Percentiles rank a stretch among this genome's conserved stretches.
Conservation (phyloP, 768 basidiomycete species). For the Mycena pura region DNA sequence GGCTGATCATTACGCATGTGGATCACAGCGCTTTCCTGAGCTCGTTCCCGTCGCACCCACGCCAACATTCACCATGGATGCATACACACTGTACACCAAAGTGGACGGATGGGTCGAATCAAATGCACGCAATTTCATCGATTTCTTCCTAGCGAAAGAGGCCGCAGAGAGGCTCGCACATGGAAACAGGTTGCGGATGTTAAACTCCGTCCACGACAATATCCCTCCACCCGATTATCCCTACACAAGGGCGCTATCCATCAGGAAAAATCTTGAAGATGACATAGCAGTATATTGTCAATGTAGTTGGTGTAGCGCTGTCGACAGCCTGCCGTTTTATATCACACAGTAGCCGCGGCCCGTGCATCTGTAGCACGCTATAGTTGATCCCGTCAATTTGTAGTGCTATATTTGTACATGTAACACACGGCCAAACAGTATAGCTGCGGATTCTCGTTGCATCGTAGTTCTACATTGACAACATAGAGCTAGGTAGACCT, state of each 20-base stretch:
- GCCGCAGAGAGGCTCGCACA: not conserved
- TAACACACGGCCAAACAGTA: no score
- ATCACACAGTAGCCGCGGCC: no score
- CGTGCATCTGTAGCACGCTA: no score
- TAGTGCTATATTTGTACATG: no score
- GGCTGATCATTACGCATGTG: conserved; percentile 9
- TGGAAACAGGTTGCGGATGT: not conserved
- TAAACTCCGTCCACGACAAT: not conserved
- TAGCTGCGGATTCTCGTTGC: no score
- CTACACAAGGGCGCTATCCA: not conserved
- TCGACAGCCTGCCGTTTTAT: no score
- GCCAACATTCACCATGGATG: conserved; percentile 6
- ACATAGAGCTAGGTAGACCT: no score
- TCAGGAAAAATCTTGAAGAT: no score
- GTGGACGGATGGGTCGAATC: not conserved
- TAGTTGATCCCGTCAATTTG: no score
- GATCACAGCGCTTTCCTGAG: not conserved
- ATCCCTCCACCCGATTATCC: not conserved
- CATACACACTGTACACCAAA: not conserved
- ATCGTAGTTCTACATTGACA: no score
- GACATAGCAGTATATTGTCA: no score
- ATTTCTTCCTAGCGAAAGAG: not conserved
- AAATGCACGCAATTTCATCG: conserved; percentile 10
- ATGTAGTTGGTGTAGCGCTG: no score
- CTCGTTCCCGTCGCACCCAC: not conserved